A percentile compares a stretch with the other conserved stretches of the same genome.
Conservation (phyloP, 768 basidiomycete species). For the Leccinum olivaceopallidum region DNA sequence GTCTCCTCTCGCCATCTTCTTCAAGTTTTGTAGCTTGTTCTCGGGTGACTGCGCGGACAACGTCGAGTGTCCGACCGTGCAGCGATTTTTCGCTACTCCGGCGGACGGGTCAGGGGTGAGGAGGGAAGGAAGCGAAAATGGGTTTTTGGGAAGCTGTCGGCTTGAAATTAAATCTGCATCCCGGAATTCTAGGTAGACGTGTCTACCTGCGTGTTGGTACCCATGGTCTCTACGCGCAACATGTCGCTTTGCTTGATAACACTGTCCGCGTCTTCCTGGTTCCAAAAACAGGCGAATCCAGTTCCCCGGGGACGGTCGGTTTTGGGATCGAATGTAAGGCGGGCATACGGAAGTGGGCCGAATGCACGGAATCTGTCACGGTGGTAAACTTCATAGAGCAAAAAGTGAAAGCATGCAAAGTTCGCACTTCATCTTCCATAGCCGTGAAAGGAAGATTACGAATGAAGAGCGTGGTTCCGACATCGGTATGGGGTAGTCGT, state of each 20-base stretch:
- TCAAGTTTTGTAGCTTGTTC: slow-evolving; percentile 87
- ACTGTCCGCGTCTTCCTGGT: slow-evolving; percentile 83
- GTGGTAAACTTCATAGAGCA: not conserved
- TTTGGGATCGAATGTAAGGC: slow-evolving; percentile 80
- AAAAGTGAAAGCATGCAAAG: slow-evolving; percentile 54
- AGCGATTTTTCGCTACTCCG: slow-evolving; percentile 73
- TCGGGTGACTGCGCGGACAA: slow-evolving; percentile 85
- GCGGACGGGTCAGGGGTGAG: slow-evolving; percentile 94
- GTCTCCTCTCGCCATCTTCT: slow-evolving; percentile 80
- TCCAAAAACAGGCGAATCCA: slow-evolving; percentile 98
- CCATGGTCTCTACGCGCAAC: slow-evolving; percentile 63
- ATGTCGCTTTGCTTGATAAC: slow-evolving; percentile 80
- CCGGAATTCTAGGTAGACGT: slow-evolving; percentile 20
- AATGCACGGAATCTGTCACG: slow-evolving; percentile 74
- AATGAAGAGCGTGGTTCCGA: slow-evolving; percentile 90
- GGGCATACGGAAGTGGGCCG: slow-evolving; percentile 90
- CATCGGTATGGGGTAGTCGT: slow-evolving; percentile 77
- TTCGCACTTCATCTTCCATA: slow-evolving; percentile 89
- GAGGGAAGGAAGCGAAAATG: slow-evolving; percentile 84
- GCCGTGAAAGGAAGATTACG: slow-evolving; percentile 92
- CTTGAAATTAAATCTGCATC: not conserved
- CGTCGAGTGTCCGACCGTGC: slow-evolving; percentile 91
- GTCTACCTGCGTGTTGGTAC: slow-evolving; percentile 36
- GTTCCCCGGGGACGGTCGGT: slow-evolving; percentile 91
- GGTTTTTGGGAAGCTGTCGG: slow-evolving; percentile 68